Conservation (phyloP, 805 yeast species). For the Schizosaccharomyces osmophilus region DNA sequence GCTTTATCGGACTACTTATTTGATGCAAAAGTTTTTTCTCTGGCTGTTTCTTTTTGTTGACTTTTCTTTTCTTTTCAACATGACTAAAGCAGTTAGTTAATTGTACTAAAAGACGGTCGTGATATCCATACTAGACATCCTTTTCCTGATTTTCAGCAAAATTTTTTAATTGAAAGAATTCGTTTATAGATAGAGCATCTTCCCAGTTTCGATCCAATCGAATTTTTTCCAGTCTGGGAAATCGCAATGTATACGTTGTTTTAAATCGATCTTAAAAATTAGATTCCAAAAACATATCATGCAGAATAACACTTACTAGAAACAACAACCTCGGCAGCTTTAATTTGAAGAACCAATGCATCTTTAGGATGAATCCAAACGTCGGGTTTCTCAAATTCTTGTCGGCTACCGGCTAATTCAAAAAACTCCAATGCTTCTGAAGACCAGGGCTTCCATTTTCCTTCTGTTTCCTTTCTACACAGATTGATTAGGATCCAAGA, state of each 20-base stretch:
- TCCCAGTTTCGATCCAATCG: constrained; percentile 42
- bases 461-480: constrained; percentile 24
- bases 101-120: too few species aligned
- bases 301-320: background rate
- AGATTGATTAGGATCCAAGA: background rate
- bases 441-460: constrained; percentile 32
- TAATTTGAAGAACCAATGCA: constrained; percentile 59
- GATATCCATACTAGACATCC: constrained; percentile 3
- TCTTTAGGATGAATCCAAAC: constrained; percentile 61
- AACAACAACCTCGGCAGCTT: constrained; percentile 47
- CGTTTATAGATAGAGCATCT: constrained; percentile 6
- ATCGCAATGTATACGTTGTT: constrained; percentile 45
- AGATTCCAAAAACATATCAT: background rate
- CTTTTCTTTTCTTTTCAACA: background rate
- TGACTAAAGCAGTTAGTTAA: background rate
- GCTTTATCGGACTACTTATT: background rate
- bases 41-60: background rate
- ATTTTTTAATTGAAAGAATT: constrained; percentile 6
- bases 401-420: constrained; percentile 7
- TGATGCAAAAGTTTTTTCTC: background rate
- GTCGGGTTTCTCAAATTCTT: constrained; percentile 24
- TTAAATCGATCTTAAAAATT: constrained; percentile 24
- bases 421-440: constrained; percentile 19
- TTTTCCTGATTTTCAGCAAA: constrained; percentile 12
- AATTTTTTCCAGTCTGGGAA: constrained; percentile 45